phyloP scores from a whole-genome alignment of 2,329 filamentous ascomycete genomes.

The Stachybotrys chlorohalonatus region DNA sequence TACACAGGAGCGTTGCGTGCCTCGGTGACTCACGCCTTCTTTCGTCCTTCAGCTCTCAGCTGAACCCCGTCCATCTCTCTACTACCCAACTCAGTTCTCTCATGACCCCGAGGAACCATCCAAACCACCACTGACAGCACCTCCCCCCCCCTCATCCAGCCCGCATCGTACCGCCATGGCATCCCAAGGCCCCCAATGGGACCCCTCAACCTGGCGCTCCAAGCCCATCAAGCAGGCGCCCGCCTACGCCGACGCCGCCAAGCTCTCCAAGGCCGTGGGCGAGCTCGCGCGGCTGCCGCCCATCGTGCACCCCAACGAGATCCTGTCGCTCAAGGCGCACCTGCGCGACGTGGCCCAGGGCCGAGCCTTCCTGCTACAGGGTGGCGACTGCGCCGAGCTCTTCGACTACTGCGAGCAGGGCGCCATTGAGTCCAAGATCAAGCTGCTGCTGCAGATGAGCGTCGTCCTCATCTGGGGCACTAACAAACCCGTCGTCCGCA shows the following conservation, averaged over 20 bases:
- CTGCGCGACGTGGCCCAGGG: slow-evolving; percentile 82
- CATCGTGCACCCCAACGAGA: slow-evolving; percentile 72
- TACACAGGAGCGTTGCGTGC: no score
- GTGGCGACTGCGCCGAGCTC: slow-evolving; percentile 92
- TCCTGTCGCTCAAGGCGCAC: slow-evolving; percentile 67
- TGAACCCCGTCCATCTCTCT: no score
- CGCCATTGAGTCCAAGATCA: slow-evolving; percentile 93
- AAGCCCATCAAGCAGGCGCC: slow-evolving; percentile 75
- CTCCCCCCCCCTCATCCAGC: not conserved
- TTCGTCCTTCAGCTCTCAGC: no score
- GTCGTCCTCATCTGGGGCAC: slow-evolving; percentile 87
- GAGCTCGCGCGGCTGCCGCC: slow-evolving; percentile 66
- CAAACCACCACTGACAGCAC: not conserved
- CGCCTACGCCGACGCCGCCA: slow-evolving; percentile 53
- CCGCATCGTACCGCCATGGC: slow-evolving; percentile 1
- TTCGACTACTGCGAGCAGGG: slow-evolving; percentile 91
- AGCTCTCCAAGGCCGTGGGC: slow-evolving; percentile 48
- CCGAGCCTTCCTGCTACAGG: slow-evolving; percentile 88
- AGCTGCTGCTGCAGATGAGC: slow-evolving; percentile 94
- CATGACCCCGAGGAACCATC: no score
- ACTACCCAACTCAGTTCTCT: no score
- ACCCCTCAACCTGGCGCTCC: slow-evolving; percentile 60
- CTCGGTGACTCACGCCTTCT: no score
- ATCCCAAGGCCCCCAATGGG: slow-evolving; percentile 30
- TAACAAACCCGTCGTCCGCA: slow-evolving; percentile 76